Percentiles rank a stretch among this genome's conserved stretches.
phyloP scores from a whole-genome alignment of 2,329 filamentous ascomycete species.

The Myriangium duriaei region DNA sequence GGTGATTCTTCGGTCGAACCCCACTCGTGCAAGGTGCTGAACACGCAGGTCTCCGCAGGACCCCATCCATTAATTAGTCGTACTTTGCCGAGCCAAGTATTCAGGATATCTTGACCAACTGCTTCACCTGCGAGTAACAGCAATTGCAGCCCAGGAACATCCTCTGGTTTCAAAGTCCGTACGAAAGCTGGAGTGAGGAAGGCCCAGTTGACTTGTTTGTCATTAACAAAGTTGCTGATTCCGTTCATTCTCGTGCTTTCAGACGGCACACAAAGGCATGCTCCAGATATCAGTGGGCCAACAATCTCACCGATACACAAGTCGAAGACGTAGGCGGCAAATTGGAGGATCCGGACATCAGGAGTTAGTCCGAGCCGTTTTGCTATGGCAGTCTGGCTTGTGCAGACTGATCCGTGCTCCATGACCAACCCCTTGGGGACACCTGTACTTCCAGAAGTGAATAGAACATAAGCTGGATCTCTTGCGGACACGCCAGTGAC shows the following conservation, averaged over 20 bases:
- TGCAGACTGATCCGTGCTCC: constrained; percentile 4
- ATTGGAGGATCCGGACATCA: not conserved
- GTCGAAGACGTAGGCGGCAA: constrained; percentile 7
- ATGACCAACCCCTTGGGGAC: constrained; percentile 5
- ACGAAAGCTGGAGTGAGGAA: constrained; percentile 3
- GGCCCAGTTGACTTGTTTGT: constrained; percentile 1
- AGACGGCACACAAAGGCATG: constrained; percentile 5
- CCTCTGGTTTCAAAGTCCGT: not conserved
- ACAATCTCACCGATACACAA: constrained; percentile 3
- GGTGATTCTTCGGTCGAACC: not conserved
- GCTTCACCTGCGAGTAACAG: constrained; percentile 1
- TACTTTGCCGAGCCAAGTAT: not conserved
- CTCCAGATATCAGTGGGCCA: constrained; percentile 1
- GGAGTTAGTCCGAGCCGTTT: not conserved
- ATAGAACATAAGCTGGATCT: constrained; percentile 2
- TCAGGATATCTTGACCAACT: not conserved
- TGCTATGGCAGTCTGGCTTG: constrained; percentile 4
- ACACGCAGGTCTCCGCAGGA: constrained; percentile 2
- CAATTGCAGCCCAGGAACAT: not conserved
- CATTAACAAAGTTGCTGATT: not conserved
- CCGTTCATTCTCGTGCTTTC: constrained; percentile 1
- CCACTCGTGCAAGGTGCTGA: constrained; percentile 11
- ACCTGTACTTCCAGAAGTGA: constrained; percentile 6
- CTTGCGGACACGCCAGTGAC: not conserved
- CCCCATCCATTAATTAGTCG: constrained; percentile 2